Percentiles rank a stretch among this genome's conserved stretches.
phyloP scores from a whole-genome alignment of 768 basidiomycete species.

The Clitopilus passeckerianus region DNA sequence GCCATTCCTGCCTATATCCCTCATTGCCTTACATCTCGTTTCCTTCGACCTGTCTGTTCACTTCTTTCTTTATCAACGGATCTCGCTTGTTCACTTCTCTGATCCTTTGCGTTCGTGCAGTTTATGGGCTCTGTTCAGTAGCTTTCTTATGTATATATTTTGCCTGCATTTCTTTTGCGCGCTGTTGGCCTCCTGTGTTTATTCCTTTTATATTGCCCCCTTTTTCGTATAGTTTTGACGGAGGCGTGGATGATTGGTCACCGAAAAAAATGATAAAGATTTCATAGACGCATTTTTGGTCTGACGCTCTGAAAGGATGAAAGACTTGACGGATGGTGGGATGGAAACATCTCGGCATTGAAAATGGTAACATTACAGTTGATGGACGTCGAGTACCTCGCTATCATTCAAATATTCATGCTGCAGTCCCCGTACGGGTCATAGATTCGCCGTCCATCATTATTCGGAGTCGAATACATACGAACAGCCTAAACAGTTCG shows the following conservation, averaged over 20 bases:
- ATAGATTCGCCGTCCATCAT: neutral
- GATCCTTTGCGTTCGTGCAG: neutral
- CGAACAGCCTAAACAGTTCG: neutral
- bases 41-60: neutral
- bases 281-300: neutral
- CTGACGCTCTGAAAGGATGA: neutral
- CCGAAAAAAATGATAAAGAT: neutral
- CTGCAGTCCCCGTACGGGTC: neutral
- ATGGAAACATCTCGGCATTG: neutral
- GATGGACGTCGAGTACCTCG: neutral
- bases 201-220: neutral
- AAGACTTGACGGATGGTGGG: neutral
- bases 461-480: neutral
- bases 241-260: neutral
- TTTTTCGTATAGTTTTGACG: neutral
- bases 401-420: neutral
- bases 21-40: neutral
- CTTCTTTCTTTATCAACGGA: neutral
- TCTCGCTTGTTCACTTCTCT: neutral
- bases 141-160: neutral
- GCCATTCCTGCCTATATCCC: neutral
- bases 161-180: neutral
- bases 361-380: neutral
- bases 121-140: neutral
- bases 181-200: neutral